phyloP scores from a whole-genome alignment of 2,329 filamentous ascomycete genomes.

The Beauveria australis region DNA sequence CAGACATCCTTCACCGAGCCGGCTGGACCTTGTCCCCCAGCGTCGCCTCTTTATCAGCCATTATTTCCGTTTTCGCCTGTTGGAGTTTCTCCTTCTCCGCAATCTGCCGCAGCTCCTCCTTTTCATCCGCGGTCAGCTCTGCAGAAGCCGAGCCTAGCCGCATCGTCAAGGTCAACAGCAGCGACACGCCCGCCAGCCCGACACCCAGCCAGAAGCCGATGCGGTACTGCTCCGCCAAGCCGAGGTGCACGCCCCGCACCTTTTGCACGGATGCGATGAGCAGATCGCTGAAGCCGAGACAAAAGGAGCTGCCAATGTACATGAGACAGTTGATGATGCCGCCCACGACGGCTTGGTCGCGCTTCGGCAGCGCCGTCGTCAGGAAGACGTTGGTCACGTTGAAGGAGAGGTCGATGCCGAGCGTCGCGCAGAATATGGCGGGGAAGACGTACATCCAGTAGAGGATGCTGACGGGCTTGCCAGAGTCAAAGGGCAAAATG shows the following conservation, averaged over 20 bases:
- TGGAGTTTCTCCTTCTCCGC: background rate
- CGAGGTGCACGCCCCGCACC: constrained; percentile 17
- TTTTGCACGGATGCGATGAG: constrained; percentile 29
- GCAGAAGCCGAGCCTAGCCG: constrained; percentile 10
- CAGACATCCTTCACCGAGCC: background rate
- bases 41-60: background rate
- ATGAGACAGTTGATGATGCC: constrained; percentile 51
- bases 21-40: background rate
- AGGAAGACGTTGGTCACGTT: constrained; percentile 56
- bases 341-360: constrained; percentile 51
- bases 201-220: constrained; percentile 50
- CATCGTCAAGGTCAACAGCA: constrained; percentile 30
- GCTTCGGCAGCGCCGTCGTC: constrained; percentile 46
- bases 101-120: constrained; percentile 5
- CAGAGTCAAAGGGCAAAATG: background rate
- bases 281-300: constrained; percentile 52
- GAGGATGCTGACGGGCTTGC: constrained; percentile 4
- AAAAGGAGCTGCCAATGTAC: constrained; percentile 50
- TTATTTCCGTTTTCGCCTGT: background rate
- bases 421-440: constrained; percentile 44
- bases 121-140: constrained; percentile 10
- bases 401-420: constrained; percentile 55
- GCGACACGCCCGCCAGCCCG: constrained; percentile 35
- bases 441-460: constrained; percentile 56
- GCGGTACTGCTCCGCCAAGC: constrained; percentile 38